Percentiles rank a stretch among this genome's conserved stretches.
Conservation (phyloP, 2,329 filamentous ascomycete genomes). For the Aureobasidium melanogenum region DNA sequence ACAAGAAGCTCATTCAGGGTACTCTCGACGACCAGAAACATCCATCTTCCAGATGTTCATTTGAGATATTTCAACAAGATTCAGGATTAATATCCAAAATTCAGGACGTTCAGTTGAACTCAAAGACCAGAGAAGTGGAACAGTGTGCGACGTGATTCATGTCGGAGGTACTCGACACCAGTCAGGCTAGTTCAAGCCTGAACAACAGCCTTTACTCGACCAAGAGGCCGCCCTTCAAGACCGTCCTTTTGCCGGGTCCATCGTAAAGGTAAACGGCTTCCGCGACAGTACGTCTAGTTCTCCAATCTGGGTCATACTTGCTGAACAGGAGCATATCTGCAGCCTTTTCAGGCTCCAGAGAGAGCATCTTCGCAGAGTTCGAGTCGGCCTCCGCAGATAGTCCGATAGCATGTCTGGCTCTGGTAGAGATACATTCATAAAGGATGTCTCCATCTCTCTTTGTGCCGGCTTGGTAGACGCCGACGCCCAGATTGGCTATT, state of each 20-base stretch:
- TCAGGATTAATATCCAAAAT: neutral
- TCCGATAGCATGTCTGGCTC: constrained; percentile 25
- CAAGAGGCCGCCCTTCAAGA: neutral
- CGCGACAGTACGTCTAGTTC: constrained; percentile 31
- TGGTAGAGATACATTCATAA: constrained; percentile 38
- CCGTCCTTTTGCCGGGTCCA: neutral
- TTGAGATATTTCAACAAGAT: neutral
- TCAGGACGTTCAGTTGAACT: no score
- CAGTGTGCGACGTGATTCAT: no score
- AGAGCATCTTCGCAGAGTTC: constrained; percentile 35
- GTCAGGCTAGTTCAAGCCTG: neutral
- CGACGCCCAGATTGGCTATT: constrained; percentile 54
- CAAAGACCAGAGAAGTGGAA: no score
- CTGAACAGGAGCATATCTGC: constrained; percentile 38
- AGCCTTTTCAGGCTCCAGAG: constrained; percentile 25
- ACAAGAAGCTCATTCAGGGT: neutral
- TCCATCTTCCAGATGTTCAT: no score
- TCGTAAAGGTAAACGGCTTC: constrained; percentile 38
- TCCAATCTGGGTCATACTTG: constrained; percentile 29
- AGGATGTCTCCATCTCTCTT: constrained; percentile 49
- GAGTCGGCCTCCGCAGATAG: constrained; percentile 31
- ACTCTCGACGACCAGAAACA: neutral
- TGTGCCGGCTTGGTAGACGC: constrained; percentile 59
- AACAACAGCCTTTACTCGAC: neutral
- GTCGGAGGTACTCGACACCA: no score